Base-by-base conservation (phyloP, 257 asterid species). In the Salvia hispanica region DNA sequence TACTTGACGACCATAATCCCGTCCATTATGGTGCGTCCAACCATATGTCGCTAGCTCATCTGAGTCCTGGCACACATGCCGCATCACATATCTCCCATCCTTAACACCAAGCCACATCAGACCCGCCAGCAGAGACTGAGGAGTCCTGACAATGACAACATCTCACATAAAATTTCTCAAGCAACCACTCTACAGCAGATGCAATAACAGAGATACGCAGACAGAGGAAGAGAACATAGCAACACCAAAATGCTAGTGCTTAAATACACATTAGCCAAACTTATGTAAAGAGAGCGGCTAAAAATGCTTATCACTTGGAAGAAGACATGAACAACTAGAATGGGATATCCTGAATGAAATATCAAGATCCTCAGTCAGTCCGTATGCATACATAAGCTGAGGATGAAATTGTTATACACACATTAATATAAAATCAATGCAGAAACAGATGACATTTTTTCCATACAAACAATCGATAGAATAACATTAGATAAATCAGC, bases 31-130 rank as follows among this genome's bases (percentile, higher is more conserved):
- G 53, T 83, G 88, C 5, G 85, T 82, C 99, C 99, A 94, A 60
- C 96, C 99, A 82, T 91, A 94, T 54, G 82, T 83, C 67, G 81
- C 82, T 28, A 94, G 91, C 74, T 85, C 92, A 59, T 94, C 99
- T 0, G 99, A 88, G 81, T 94, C 82, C 71, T 91, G 89, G 81
- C 99, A 94, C 36, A 84, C 78, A 78, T 94, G 99, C 57, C 99
- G 79, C 96, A 94, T 83, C 64, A 62, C 73, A 81, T 88, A 94
- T 71, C 90, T 85, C 71, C 90, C 95, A 78, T 94, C 91, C 81
- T 84, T 85, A 51, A 82, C 85, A 73, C 96, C 97, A 73, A 94
- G 70, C 99, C 99, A 94, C 99, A 94, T 94, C 74, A 94, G 84
- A 71, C 97, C 99, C 10, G 95, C 85, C 80, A 94, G 90, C 50